These are phyloP conservation scores for Arthrobotrys conoides DNA, from an alignment of 2,329 filamentous ascomycete species.

Conservation along the genomic window DNA sequence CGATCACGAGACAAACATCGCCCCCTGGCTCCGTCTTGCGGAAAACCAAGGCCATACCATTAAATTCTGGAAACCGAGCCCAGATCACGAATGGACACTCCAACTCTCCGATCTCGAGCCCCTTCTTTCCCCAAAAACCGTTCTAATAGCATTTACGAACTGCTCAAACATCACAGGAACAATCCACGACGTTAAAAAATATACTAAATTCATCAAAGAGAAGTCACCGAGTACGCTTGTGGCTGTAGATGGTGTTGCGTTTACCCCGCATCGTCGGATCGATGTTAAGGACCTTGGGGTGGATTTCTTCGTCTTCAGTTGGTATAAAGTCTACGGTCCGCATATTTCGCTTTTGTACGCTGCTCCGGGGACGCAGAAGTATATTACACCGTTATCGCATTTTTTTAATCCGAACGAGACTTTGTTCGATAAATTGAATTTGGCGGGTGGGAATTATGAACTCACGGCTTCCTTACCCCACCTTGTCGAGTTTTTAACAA, in stretches of 20 bases:
- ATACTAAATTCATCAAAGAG: constrained; percentile 72
- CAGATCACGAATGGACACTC: constrained; percentile 64
- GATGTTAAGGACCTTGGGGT: constrained; percentile 78
- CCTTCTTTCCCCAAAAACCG: constrained; percentile 76
- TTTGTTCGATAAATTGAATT: constrained; percentile 75
- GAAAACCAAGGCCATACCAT: constrained; percentile 73
- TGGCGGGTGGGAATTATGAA: constrained; percentile 80
- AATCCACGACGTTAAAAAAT: constrained; percentile 75
- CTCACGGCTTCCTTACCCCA: constrained; percentile 75
- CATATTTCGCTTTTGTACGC: constrained; percentile 81
- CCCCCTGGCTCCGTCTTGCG: constrained; percentile 80
- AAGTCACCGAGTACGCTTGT: constrained; percentile 73
- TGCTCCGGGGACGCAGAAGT: constrained; percentile 69
- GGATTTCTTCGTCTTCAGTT: constrained; percentile 83
- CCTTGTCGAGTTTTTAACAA: constrained; percentile 75
- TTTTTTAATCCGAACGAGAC: constrained; percentile 67
- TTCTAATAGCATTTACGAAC: constrained; percentile 80
- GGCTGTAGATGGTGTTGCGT: constrained; percentile 82
- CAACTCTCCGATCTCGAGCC: constrained; percentile 68
- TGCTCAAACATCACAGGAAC: constrained; percentile 81
- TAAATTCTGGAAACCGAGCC: constrained; percentile 78
- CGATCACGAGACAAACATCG: constrained; percentile 84
- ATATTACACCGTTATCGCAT: constrained; percentile 71
- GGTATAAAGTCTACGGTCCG: constrained; percentile 87
- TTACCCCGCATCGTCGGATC: constrained; percentile 79